Conservation (phyloP, 805 yeast genomes). For the Lachancea sp. region DNA sequence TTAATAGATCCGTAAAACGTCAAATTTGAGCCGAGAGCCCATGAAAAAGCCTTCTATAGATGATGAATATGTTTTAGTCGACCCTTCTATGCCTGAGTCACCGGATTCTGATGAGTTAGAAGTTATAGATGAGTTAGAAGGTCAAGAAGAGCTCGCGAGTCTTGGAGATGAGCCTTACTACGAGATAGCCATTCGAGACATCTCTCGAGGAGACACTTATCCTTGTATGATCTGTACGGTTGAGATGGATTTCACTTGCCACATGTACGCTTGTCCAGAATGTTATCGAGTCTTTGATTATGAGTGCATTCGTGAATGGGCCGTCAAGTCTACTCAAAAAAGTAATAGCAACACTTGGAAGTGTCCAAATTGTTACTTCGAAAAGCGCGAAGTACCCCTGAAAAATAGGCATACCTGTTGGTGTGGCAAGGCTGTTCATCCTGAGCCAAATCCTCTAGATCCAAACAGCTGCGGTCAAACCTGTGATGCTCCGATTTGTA, state of each 20-base stretch:
- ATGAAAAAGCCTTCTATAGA: background rate
- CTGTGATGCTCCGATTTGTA: slow-evolving; percentile 58
- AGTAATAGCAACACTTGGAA: slow-evolving; percentile 62
- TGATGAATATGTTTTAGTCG: slow-evolving; percentile 4
- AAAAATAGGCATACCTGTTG: slow-evolving; percentile 53
- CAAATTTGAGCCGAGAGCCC: background rate
- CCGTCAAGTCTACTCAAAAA: slow-evolving; percentile 63
- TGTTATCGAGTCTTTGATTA: slow-evolving; percentile 84
- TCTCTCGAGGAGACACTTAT: slow-evolving; percentile 51
- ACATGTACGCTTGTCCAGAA: slow-evolving; percentile 69
- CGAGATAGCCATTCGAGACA: slow-evolving; percentile 30
- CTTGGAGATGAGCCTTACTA: slow-evolving; percentile 25
- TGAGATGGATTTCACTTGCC: slow-evolving; percentile 59
- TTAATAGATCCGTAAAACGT: no score
- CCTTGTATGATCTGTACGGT: slow-evolving; percentile 85
- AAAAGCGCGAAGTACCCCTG: slow-evolving; percentile 46
- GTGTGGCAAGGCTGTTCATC: slow-evolving; percentile 78
- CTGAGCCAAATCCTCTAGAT: slow-evolving; percentile 46
- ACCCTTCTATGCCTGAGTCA: background rate
- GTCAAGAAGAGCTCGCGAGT: slow-evolving; percentile 3
- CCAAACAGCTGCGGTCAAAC: slow-evolving; percentile 91
- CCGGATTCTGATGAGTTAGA: slow-evolving; percentile 1
- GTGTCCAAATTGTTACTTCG: slow-evolving; percentile 64
- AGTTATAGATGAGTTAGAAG: background rate
- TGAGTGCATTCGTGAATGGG: slow-evolving; percentile 84